These are phyloP conservation scores for Drosera capensis DNA, from an alignment of 148 eudicot species.

Conservation along the genomic window DNA sequence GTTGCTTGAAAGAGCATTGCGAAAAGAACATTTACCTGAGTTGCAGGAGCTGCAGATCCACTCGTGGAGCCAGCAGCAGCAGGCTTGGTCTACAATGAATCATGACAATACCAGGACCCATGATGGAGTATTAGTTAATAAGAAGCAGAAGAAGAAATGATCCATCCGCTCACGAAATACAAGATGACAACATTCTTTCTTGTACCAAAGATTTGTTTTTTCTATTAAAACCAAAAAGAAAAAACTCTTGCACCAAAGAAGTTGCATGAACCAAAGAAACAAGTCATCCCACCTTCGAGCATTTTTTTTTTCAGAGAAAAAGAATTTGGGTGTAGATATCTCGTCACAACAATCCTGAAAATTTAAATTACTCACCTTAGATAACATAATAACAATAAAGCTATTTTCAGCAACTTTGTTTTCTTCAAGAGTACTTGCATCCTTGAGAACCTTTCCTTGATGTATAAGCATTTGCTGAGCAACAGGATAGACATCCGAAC, in stretches of 20 bases:
- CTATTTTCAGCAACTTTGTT: slow-evolving; percentile 55
- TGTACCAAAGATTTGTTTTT: too few relatives aligned
- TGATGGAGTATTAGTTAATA: slow-evolving; percentile 1
- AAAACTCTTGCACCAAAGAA: too few relatives aligned
- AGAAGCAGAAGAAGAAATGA: background rate
- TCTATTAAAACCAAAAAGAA: too few relatives aligned
- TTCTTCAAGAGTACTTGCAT: slow-evolving; percentile 50
- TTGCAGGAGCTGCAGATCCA: slow-evolving; percentile 29
- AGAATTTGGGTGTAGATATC: background rate
- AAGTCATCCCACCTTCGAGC: too few relatives aligned
- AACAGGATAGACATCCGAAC: slow-evolving; percentile 56
- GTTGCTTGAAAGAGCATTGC: too few relatives aligned
- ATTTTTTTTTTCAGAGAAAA: background rate
- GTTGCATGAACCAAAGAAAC: too few relatives aligned
- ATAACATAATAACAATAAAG: slow-evolving; percentile 58
- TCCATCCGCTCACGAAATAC: background rate
- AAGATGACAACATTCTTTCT: too few relatives aligned
- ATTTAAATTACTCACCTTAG: slow-evolving; percentile 31
- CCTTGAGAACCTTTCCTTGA: slow-evolving; percentile 82
- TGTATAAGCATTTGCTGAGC: slow-evolving; percentile 63
- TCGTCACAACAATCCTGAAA: background rate
- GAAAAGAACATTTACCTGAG: slow-evolving; percentile 34
- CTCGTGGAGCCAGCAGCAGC: slow-evolving; percentile 41
- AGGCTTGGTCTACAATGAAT: slow-evolving; percentile 35
- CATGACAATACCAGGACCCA: background rate